Base-by-base conservation (phyloP, 768 basidiomycete species). In the Lentinula aciculospora region DNA sequence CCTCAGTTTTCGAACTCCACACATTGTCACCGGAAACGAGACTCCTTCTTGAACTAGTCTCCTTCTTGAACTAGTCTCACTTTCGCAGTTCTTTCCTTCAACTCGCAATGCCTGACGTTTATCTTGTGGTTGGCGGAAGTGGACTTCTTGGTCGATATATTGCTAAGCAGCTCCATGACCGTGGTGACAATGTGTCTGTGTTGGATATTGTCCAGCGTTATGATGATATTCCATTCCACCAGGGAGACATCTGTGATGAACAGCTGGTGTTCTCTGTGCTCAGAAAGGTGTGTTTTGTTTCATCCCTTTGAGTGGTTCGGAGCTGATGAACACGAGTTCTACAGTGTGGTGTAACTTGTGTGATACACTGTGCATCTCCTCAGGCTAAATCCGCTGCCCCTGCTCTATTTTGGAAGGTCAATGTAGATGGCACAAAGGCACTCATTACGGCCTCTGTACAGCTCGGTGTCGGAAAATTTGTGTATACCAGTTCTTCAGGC, bases 161-260 rank as follows among this genome's bases (percentile, higher is more conserved):
- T 58, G 85, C 89, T 34, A 78, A 86, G 60, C 73, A 74, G 19
- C 75, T 90, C 53, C 62, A 83, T 39, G 78, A 75, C 3, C 76
- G 86, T 39, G 83, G 76, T 5, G 81, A 82, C 58, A 64, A 77
- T n/a, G 84, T 89, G n/a, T 75, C 83, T 1, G 82, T 86, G 12
- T 83, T 89, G 67, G 88, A 89, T 69, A 74, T 88, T 55, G 84
- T 86, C 2, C 88, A 88, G 70, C 75, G 84, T 53, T 79, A 87
- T 66, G 77, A 84, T 61, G 81, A 82, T 63, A 75, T 81, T 4
- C 76, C 80, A 0, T 89, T 88, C 69, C 83, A 81, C 69, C 74
- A 81, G 19, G 86, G 83, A 4, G 83, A 90, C 67, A 79, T 89
- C 57, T 81, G 82, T 39, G 80, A 81, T 61, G 73, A 81, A 51